phyloP scores from a whole-genome alignment of 208 protist genomes.

The Acanthamoeba triangularis region DNA sequence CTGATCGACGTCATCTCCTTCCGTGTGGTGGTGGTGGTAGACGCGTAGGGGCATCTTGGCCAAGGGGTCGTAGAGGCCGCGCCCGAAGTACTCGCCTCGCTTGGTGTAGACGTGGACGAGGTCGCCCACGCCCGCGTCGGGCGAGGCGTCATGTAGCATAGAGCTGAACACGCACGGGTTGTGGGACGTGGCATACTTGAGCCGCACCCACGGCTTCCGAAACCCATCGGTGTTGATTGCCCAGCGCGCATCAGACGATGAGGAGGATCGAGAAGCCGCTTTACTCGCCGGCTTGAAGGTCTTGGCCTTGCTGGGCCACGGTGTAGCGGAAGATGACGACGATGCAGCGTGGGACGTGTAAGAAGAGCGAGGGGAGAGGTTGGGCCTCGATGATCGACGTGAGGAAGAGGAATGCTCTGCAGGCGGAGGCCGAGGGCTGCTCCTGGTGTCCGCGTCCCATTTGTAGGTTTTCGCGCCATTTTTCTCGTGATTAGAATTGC shows the following conservation, averaged over 20 bases:
- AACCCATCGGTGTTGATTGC: neutral
- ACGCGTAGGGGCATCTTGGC: conserved; percentile 43
- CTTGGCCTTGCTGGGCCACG: neutral
- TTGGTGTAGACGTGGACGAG: conserved; percentile 61
- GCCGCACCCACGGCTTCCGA: conserved; percentile 7
- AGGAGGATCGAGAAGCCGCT: neutral
- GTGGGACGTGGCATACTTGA: conserved; percentile 19
- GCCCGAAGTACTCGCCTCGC: conserved; percentile 46
- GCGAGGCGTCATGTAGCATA: conserved; percentile 45
- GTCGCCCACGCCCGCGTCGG: conserved; percentile 18
- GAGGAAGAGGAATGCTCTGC: neutral
- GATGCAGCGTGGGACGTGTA: neutral
- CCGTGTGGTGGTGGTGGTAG: neutral
- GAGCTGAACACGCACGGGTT: conserved; percentile 53
- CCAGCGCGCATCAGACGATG: neutral
- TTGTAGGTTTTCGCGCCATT: conserved; percentile 25
- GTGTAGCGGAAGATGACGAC: neutral
- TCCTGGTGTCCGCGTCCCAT: neutral
- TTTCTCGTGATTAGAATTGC: neutral
- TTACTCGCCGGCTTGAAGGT: neutral
- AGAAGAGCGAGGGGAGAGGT: neutral
- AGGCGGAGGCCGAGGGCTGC: neutral
- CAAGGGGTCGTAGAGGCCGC: conserved; percentile 41
- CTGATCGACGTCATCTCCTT: neutral
- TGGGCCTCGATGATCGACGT: neutral